Evolutionary conservation across 108 stramenopile species (phyloP), one percentile per base, ranked within the genome.

Genomic region (Pseudonitzschia pungens): DNA sequence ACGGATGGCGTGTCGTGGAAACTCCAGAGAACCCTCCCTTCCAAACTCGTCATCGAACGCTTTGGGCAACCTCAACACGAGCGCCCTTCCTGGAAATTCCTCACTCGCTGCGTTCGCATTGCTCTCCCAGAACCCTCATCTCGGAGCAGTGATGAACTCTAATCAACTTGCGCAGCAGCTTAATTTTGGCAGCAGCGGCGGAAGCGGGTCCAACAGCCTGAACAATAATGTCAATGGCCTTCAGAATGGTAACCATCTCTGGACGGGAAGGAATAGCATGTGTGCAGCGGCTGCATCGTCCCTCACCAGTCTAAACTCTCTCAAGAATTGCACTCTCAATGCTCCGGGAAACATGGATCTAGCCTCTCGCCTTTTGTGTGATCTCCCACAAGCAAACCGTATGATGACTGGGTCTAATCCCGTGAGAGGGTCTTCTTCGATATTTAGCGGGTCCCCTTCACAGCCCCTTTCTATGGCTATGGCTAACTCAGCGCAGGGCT

Each of bases 321-420:
- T 55, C 54, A 55, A 55, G 54, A 55, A 55, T 22, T 55, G 21
- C 45, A 48, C 45, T 4, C 45, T 48, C 16, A 48, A 48, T 48
- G 10, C 54, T 20, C 26, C 54, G 16, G 24, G 54, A 2, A 26
- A 22, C 9, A 55, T 55, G 54, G 54, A 55, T 55, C 20, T 55
- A 22, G 54, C 54, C 9, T 55, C 54, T 55, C 54, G 54, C 9
- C 2, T 55, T 55, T 26, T 55, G 24, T 26, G 21, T 26, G 54
- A 55, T 24, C 54, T 55, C 1, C 54, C 54, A 24, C 54, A 55
- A 26, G 2, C 54, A 21, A 55, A 55, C 24, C 54, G 54, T 22
- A 55, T 55, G 24, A 55, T 55, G 3, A 26, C 54, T 1, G 26
- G 24, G 3, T 18, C 45, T 12, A 48, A 4, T 18, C 14, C 45